Evolutionary conservation across 768 basidiomycete genomes (phyloP).

Genomic region (Coprinopsis cinerea): DNA sequence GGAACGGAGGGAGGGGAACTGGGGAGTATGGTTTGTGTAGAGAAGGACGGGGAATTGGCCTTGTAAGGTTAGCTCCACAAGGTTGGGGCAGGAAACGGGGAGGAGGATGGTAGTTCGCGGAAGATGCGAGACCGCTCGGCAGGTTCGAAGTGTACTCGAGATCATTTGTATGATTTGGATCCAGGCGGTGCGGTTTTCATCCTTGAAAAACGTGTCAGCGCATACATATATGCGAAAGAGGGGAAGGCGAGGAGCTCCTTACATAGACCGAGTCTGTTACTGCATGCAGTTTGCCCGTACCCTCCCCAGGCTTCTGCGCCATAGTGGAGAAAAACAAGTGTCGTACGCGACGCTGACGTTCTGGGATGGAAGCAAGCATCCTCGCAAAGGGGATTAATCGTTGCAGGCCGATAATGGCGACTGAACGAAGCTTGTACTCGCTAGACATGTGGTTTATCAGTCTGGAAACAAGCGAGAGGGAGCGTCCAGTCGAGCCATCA

Average conservation of each 20-base stretch:
- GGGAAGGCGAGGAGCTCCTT: not conserved
- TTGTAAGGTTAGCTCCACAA: conserved; percentile 21
- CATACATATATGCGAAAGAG: no score
- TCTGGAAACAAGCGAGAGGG: conserved; percentile 30
- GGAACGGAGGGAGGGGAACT: conserved; percentile 19
- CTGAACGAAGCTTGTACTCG: conserved; percentile 22
- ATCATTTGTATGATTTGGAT: conserved; percentile 16
- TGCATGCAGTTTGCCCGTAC: not conserved
- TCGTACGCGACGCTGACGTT: conserved; percentile 20
- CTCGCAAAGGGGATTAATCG: conserved; percentile 21
- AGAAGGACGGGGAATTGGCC: conserved; percentile 21
- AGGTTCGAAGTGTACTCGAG: conserved; percentile 18
- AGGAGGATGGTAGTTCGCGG: conserved; percentile 15
- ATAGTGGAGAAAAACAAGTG: conserved; percentile 24
- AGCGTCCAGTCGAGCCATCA: conserved; percentile 28
- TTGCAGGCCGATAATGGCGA: conserved; percentile 20
- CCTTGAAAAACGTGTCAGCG: no score
- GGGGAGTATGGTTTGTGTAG: conserved; percentile 5
- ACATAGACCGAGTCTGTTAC: not conserved
- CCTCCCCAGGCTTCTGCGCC: no score
- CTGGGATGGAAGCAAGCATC: conserved; percentile 17
- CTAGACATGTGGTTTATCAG: conserved; percentile 22
- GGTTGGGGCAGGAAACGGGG: conserved; percentile 19
- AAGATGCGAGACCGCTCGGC: conserved; percentile 21
- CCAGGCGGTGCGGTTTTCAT: conserved; percentile 15